phyloP scores from a whole-genome alignment of 192 early-diverging fungal genomes.

The Spinellus fusiger region DNA sequence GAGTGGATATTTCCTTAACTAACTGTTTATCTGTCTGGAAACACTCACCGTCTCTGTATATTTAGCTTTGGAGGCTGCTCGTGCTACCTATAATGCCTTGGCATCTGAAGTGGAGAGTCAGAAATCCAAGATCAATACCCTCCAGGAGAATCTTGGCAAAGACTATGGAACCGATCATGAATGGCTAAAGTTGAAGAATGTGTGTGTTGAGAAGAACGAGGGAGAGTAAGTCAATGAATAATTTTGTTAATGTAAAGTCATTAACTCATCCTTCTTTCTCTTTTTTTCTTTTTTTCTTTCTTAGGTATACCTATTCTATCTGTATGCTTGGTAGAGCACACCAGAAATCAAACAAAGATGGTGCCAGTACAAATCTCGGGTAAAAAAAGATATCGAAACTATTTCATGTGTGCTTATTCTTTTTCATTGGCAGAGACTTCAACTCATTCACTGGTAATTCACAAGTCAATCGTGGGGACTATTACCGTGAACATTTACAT shows the following conservation, averaged over 20 bases:
- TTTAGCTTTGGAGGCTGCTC: slow-evolving; percentile 24
- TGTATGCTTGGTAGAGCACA: slow-evolving; percentile 75
- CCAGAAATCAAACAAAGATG: slow-evolving; percentile 66
- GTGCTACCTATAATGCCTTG: slow-evolving; percentile 20
- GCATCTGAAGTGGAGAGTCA: slow-evolving; percentile 21
- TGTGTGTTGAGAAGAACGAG: slow-evolving; percentile 67
- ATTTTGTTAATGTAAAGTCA: background rate
- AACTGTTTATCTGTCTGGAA: too few species aligned
- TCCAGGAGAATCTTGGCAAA: slow-evolving; percentile 48
- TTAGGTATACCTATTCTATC: slow-evolving; percentile 54
- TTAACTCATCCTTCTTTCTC: background rate
- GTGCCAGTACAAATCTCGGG: slow-evolving; percentile 48
- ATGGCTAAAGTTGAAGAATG: slow-evolving; percentile 58
- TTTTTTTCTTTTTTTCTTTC: too few species aligned
- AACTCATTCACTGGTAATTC: slow-evolving; percentile 34
- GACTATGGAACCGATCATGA: slow-evolving; percentile 72
- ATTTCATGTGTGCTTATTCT: slow-evolving; percentile 1
- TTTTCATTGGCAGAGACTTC: slow-evolving; percentile 36
- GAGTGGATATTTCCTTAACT: background rate
- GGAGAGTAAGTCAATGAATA: slow-evolving; percentile 48
- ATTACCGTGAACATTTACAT: slow-evolving; percentile 61
- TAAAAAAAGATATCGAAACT: slow-evolving; percentile 11
- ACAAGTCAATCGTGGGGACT: slow-evolving; percentile 19
- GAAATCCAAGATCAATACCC: slow-evolving; percentile 26
- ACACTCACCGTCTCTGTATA: background rate